Evolutionary conservation across 345 rosid genomes (phyloP).

Genomic region (Citrus reticulata): DNA sequence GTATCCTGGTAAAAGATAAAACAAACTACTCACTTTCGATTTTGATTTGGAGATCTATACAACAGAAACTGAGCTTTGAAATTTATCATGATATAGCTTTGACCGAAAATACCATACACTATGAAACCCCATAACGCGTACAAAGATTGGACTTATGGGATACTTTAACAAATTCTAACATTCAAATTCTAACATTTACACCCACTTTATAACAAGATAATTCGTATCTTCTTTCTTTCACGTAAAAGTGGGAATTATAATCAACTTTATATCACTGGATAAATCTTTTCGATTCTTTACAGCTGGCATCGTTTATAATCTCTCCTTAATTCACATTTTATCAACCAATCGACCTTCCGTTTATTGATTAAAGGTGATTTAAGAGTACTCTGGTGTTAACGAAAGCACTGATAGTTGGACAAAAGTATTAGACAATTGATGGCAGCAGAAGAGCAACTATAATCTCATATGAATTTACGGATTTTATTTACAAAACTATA

Average conservation of each 20-base stretch:
- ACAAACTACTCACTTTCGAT: too few species aligned
- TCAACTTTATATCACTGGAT: background rate
- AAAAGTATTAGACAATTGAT: too few species aligned
- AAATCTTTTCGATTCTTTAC: background rate
- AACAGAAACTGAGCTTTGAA: too few species aligned
- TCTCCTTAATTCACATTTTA: too few species aligned
- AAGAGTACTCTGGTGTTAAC: background rate
- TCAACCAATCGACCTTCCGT: background rate
- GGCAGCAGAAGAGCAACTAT: too few species aligned
- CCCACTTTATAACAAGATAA: background rate
- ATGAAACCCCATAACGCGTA: background rate
- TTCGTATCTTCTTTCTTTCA: background rate
- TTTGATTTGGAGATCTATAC: too few species aligned
- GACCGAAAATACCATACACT: too few species aligned
- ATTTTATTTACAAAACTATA: too few species aligned
- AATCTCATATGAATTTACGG: too few species aligned
- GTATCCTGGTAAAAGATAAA: too few species aligned
- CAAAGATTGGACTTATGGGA: background rate
- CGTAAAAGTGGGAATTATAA: background rate
- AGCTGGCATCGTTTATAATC: background rate
- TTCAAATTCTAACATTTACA: background rate
- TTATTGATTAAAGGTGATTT: background rate
- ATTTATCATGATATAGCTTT: too few species aligned
- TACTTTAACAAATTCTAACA: background rate
- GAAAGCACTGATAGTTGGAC: background rate